These are phyloP conservation scores for Obelidium mucronatum DNA, from an alignment of 192 early-diverging fungal species.

Conservation along the genomic window DNA sequence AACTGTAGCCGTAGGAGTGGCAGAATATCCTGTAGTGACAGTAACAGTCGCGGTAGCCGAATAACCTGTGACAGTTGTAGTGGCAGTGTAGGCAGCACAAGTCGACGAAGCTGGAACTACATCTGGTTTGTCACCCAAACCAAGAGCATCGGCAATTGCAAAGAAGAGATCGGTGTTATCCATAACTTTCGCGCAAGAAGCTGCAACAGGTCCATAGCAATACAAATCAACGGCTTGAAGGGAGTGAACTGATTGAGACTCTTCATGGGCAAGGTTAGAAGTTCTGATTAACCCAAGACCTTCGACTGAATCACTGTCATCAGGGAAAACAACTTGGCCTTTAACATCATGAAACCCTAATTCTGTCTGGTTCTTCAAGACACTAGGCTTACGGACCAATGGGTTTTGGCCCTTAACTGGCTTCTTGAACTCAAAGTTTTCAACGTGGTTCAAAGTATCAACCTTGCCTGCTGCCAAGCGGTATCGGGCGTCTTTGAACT, in stretches of 20 bases:
- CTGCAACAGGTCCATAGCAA: constrained; percentile 40
- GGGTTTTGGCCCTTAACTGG: neutral
- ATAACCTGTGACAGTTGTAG: neutral
- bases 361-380: neutral
- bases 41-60: neutral
- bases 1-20: neutral
- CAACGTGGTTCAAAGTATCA: constrained; percentile 32
- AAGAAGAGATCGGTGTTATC: constrained; percentile 58
- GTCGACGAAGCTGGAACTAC: neutral
- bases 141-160: constrained; percentile 45
- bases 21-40: neutral
- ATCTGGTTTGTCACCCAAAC: too few relatives aligned
- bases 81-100: neutral
- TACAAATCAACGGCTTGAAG: constrained; percentile 54
- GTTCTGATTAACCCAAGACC: constrained; percentile 18
- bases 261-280: neutral
- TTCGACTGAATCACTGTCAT: constrained; percentile 12
- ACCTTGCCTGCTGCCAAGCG: constrained; percentile 42
- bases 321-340: constrained; percentile 11
- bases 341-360: neutral
- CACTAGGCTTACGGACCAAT: constrained; percentile 16
- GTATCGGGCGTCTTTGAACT: constrained; percentile 35
- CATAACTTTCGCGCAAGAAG: constrained; percentile 25
- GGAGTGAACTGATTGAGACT: constrained; percentile 37
- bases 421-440: constrained; percentile 44